Conservation (phyloP, 495 filamentous ascomycete species). For the Entonaema liquescens region DNA sequence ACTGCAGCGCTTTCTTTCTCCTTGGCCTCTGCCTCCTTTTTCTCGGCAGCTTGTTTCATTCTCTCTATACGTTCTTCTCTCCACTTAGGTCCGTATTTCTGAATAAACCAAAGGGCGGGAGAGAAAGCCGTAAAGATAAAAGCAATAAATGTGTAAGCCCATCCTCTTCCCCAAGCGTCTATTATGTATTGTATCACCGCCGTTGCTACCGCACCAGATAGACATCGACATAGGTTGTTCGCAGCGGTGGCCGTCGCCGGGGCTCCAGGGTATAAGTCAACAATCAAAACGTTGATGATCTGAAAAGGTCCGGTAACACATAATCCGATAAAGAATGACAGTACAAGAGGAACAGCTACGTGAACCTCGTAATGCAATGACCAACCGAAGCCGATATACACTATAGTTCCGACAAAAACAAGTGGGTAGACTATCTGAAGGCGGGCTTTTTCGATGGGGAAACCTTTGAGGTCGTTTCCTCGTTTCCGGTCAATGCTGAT, state of each 20-base stretch:
- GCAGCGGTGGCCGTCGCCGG: constrained; percentile 59
- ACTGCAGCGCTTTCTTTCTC: constrained; percentile 13
- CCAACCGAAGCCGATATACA: constrained; percentile 67
- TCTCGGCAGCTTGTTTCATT: constrained; percentile 35
- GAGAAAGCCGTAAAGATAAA: constrained; percentile 49
- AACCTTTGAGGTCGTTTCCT: constrained; percentile 61
- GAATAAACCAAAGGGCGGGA: constrained; percentile 51
- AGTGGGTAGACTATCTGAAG: constrained; percentile 63
- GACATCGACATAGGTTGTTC: constrained; percentile 58
- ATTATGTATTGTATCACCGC: constrained; percentile 57
- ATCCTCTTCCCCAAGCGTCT: constrained; percentile 53
- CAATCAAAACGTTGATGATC: constrained; percentile 57
- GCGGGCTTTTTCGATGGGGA: constrained; percentile 72
- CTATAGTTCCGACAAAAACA: constrained; percentile 50
- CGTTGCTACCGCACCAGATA: constrained; percentile 54
- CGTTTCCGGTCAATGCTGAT: constrained; percentile 61
- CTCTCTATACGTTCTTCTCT: constrained; percentile 49
- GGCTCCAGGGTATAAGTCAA: constrained; percentile 56
- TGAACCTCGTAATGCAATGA: constrained; percentile 56
- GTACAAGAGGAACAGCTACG: constrained; percentile 60
- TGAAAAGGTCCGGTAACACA: constrained; percentile 63
- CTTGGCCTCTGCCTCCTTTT: constrained; percentile 36
- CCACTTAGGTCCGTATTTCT: constrained; percentile 53
- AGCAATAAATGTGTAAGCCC: constrained; percentile 58
- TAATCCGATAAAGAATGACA: constrained; percentile 64